Base-by-base conservation (phyloP, 192 early-diverging fungal species). In the Diversispora epigaea region DNA sequence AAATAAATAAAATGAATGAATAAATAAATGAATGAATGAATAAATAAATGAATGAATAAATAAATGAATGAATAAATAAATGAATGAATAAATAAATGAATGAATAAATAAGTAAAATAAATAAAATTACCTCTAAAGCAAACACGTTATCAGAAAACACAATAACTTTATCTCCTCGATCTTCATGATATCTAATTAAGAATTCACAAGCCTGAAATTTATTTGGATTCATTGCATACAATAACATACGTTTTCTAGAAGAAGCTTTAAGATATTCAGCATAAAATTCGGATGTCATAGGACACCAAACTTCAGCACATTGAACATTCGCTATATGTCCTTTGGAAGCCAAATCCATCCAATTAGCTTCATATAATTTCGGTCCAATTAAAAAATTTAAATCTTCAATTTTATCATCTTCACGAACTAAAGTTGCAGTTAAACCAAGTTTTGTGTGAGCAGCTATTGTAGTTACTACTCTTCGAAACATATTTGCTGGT, bases 141-240 rank as follows among this genome's bases (percentile, higher is more conserved):
- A 90, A 95, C 19, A 99, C 93, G 82, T 97, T 98, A 83, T 99
- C 98, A n/a, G 96, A 95, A 84, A 98, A 98, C 17, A 99, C 93
- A 82, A 99, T 98, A 66, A 95, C 94, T 82, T 98, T 99, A 84
- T 99, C 96, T 46, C 96, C 95, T 47, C 94, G 88, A 60, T 86
- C 81, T 78, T 96, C 94, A 80, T 99, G 98, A 77, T 90, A 96
- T 21, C 89, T 81, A 64, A 99, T 98, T 77, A 99, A 80, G 79
- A 95, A 99, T 81, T 99, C 94, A 70, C 97, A 98, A 3, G 93
- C 92, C 79, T 97, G 96, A 78, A 99, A 92, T 81, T 99, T 99
- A 79, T 91, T 91, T 40, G 98, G 98, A 77, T 99, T 98, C 94
- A 99, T 95, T 0, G 91, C 90, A 80, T 94, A 96, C 15, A 98